Base-by-base conservation (phyloP, 768 basidiomycete species). In the Russula griseocarnosa region DNA sequence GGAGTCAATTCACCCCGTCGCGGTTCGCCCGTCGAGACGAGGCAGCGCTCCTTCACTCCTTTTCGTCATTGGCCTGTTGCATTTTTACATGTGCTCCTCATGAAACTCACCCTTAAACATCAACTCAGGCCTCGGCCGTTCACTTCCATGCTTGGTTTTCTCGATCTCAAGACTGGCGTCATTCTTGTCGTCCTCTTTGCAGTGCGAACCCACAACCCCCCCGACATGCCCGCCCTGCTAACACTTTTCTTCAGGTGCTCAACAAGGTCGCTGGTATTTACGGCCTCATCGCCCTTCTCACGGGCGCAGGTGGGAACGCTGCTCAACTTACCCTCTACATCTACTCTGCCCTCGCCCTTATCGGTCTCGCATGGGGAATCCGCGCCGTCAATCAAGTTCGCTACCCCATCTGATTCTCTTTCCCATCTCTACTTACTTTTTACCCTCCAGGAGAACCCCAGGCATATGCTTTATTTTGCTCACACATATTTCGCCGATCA, bases 201-300 rank as follows among this genome's bases (percentile, higher is more conserved):
- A 14, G 91, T 97, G 67, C 67, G 90, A 81, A 32, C 62, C 32
- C 55, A 63, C 20, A 40, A 20, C 32, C 2, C 4, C 7, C 7
- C 10, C 49, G 50, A 61, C 58, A 51, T 63, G 60, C 28, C 34
- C n/a, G n/a, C 24, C 46, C 53, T 52, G 22, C 69, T 51, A 44
- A 67, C 60, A 58, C 44, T 67, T 66, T 70, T 42, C 54, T 56
- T 28, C 70, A 91, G 90, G 77, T 94, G 58, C 79, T 99, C 68
- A 99, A 99, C 83, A 99, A 99, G 77, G 96, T 95, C 55, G 95
- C 97, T 22, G 96, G 97, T 56, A 84, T 98, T 10, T 99, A 98
- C 73, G 97, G 97, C 60, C 83, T 99, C 62, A 87, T 99, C 63
- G 95, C 94, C 6, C 83, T 94, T 61, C 76, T 94, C 63, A 90